These are phyloP conservation scores for Somion occarium DNA, from an alignment of 1,284 basidiomycete species.

Conservation along the genomic window DNA sequence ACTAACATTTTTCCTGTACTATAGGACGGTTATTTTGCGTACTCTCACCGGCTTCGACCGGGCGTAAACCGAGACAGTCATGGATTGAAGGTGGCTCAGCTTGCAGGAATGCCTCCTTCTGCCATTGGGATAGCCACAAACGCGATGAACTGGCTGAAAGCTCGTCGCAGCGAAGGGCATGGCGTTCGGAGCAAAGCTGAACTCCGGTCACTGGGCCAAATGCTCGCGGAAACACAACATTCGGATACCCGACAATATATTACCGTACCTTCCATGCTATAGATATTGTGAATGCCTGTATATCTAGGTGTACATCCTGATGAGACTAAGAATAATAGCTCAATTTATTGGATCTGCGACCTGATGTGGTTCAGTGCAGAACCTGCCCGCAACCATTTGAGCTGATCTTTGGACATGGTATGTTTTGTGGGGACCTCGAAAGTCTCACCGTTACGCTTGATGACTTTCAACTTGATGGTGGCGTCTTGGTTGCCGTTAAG, in stretches of 20 bases:
- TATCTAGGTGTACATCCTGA: neutral
- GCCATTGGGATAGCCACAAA: slow-evolving; percentile 57
- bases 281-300: slow-evolving; percentile 2
- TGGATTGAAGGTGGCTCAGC: slow-evolving; percentile 85
- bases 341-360: slow-evolving; percentile 35
- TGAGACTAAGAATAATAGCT: too few species aligned
- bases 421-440: slow-evolving; percentile 76
- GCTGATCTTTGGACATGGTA: slow-evolving; percentile 86
- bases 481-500: slow-evolving; percentile 48
- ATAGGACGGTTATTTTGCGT: slow-evolving; percentile 73
- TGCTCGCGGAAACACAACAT: slow-evolving; percentile 11
- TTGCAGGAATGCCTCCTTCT: slow-evolving; percentile 79
- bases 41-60: slow-evolving; percentile 75
- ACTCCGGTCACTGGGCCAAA: slow-evolving; percentile 28
- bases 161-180: slow-evolving; percentile 4
- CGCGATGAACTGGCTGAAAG: slow-evolving; percentile 33
- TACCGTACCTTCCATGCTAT: slow-evolving; percentile 4
- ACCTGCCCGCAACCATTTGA: slow-evolving; percentile 83
- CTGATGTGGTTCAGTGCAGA: slow-evolving; percentile 86
- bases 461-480: slow-evolving; percentile 65
- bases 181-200: slow-evolving; percentile 15
- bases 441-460: slow-evolving; percentile 56
- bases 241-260: slow-evolving; percentile 4
- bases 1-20: too few species aligned
- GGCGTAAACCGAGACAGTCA: slow-evolving; percentile 93